Conservation (phyloP, 306 rosid species). For the Aeschynomene evenia region DNA sequence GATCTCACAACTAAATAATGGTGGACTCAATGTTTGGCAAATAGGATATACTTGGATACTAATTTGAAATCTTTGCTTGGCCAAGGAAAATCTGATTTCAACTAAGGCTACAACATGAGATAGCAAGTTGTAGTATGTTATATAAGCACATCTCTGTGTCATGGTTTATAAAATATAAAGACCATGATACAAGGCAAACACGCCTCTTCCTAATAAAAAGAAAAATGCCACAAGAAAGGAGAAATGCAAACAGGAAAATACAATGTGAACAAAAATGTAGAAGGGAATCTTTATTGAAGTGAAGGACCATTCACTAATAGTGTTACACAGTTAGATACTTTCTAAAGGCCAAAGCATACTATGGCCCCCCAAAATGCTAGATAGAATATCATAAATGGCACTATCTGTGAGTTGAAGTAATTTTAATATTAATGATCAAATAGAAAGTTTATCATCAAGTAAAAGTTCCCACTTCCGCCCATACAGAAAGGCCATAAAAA, state of each 20-base stretch:
- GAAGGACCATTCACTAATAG: not conserved
- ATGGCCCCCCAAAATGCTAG: constrained; percentile 17
- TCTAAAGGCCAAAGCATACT: not conserved
- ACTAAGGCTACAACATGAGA: not conserved
- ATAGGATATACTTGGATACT: not conserved
- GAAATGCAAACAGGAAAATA: not conserved
- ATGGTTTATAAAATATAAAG: constrained; percentile 1
- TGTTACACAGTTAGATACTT: not conserved
- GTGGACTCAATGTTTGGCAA: not conserved
- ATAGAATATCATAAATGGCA: not conserved
- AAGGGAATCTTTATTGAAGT: constrained; percentile 3
- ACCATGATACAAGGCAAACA: not conserved
- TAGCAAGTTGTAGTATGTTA: not conserved
- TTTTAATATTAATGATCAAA: not conserved
- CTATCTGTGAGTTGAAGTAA: not conserved
- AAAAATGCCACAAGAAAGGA: not conserved
- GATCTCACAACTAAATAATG: not conserved
- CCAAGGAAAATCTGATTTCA: not conserved
- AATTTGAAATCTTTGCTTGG: not conserved
- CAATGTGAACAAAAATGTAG: not conserved
- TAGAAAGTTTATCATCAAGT: not conserved
- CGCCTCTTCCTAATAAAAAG: not conserved
- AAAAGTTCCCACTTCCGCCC: constrained; percentile 10
- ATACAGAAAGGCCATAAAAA: not conserved
- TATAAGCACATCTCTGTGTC: not conserved